These are phyloP conservation scores for Globisporangium sylvaticum DNA, from an alignment of 352 stramenopile species.

Conservation along the genomic window DNA sequence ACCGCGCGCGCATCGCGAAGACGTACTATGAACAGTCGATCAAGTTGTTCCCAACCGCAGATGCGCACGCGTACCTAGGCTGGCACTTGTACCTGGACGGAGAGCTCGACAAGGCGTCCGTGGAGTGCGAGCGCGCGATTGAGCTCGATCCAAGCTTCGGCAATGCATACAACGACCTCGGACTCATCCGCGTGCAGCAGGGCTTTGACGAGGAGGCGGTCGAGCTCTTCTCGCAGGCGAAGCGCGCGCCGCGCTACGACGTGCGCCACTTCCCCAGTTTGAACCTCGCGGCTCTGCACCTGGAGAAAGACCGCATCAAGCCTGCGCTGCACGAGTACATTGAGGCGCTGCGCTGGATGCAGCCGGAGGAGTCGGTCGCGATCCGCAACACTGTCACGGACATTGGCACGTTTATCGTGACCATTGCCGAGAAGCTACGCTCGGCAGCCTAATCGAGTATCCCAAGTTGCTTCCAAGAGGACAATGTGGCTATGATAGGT, in stretches of 20 bases:
- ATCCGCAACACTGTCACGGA: slow-evolving; percentile 72
- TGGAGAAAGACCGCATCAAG: slow-evolving; percentile 64
- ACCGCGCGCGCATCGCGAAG: slow-evolving; percentile 58
- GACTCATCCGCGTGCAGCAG: slow-evolving; percentile 57
- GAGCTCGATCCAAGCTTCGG: slow-evolving; percentile 63
- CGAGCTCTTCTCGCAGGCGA: slow-evolving; percentile 60
- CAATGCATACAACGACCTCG: slow-evolving; percentile 74
- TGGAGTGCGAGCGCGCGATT: slow-evolving; percentile 59
- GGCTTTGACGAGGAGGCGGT: slow-evolving; percentile 51
- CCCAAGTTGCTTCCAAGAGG: neutral
- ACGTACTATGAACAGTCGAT: slow-evolving; percentile 69
- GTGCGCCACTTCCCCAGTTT: slow-evolving; percentile 64
- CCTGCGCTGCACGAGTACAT: slow-evolving; percentile 72
- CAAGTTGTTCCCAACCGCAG: slow-evolving; percentile 57
- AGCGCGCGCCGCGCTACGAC: slow-evolving; percentile 54
- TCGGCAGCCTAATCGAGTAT: slow-evolving; percentile 14
- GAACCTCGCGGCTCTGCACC: slow-evolving; percentile 58
- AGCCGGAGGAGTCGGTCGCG: slow-evolving; percentile 34
- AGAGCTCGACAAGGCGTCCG: slow-evolving; percentile 43
- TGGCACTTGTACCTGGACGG: slow-evolving; percentile 68
- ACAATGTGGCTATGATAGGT: neutral
- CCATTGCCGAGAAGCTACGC: slow-evolving; percentile 33
- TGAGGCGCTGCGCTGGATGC: slow-evolving; percentile 69
- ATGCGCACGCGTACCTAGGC: slow-evolving; percentile 62
- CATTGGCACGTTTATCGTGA: slow-evolving; percentile 61